Evolutionary conservation across 805 yeast genomes (phyloP), one percentile per base, ranked within the genome.

Genomic region (Nakazawaea anatomiae): DNA sequence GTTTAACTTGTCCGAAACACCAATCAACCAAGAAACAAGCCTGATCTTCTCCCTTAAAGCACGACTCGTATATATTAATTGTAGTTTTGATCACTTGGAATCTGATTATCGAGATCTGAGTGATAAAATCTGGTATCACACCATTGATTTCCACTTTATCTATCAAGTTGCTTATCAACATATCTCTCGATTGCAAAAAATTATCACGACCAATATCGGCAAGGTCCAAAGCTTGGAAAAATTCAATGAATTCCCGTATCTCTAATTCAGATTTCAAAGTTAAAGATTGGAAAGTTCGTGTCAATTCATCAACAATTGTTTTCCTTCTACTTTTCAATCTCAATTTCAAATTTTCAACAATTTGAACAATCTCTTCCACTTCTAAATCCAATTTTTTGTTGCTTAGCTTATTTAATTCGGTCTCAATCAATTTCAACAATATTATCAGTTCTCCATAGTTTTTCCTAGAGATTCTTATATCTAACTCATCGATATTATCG

Each of bases 11-110:
- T 10, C 75, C 75, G 51, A 79, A 78, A 35, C 85, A 78, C 96
- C 96, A 89, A 54, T 83, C 81, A n/a, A 89, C 84, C 14, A 89
- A 70, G 32, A 74, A 73, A 57, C 85, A 73, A 39, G 66, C 66
- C 41, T 65, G 47, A 12, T 45, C 43, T 10, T 60, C 48, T 12
- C 60, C 60, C 11, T 69, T 73, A 66, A 79, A 86, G 47, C 85
- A 75, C 29, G 70, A 65, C 46, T 74, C 73, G 68, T 76, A 88
- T 35, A 78, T 70, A 14, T 68, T 59, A 11, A 82, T 79, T 0
- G 95, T 81, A 42, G 79, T 72, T 51, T 75, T 77, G 48, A 88
- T 71, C 31, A 75, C 69, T 57, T 82, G 82, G 66, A 85, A 83
- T 54, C 81, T 71, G 29, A 85, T 79, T 12, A 83, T 76, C 1